phyloP scores from a whole-genome alignment of 352 stramenopile species.

The Pythium grandisporangium region DNA sequence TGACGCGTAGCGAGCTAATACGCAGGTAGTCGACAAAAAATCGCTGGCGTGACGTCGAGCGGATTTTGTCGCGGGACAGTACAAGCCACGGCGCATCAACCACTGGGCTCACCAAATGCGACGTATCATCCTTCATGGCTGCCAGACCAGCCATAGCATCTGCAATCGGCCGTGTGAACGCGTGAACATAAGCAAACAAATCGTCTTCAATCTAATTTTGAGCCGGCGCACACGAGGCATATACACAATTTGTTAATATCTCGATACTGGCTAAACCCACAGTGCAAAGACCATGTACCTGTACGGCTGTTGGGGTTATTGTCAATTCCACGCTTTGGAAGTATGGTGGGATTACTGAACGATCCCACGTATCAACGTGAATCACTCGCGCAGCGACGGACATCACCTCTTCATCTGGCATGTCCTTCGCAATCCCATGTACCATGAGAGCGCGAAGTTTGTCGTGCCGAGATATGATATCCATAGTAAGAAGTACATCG shows the following conservation, averaged over 20 bases:
- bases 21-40: slow-evolving; percentile 53
- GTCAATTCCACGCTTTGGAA: slow-evolving; percentile 62
- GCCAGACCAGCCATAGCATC: slow-evolving; percentile 5
- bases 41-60: slow-evolving; percentile 34
- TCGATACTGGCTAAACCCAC: no score
- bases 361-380: slow-evolving; percentile 42
- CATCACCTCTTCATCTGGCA: slow-evolving; percentile 16
- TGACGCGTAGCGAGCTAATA: slow-evolving; percentile 51
- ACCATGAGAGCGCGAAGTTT: slow-evolving; percentile 17
- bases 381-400: slow-evolving; percentile 42
- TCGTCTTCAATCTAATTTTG: slow-evolving; percentile 26
- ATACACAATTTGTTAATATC: not conserved
- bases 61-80: not conserved
- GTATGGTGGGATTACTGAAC: slow-evolving; percentile 34
- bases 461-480: slow-evolving; percentile 29
- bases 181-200: slow-evolving; percentile 8
- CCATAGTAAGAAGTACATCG: slow-evolving; percentile 21
- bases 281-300: no score
- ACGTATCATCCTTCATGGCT: not conserved
- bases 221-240: no score
- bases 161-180: slow-evolving; percentile 7
- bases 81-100: slow-evolving; percentile 1
- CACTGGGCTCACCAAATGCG: not conserved
- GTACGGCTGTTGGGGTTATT: slow-evolving; percentile 41
- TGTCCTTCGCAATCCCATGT: slow-evolving; percentile 26